Evolutionary conservation across 768 basidiomycete genomes (phyloP).

Genomic region (Tricholomella constricta): DNA sequence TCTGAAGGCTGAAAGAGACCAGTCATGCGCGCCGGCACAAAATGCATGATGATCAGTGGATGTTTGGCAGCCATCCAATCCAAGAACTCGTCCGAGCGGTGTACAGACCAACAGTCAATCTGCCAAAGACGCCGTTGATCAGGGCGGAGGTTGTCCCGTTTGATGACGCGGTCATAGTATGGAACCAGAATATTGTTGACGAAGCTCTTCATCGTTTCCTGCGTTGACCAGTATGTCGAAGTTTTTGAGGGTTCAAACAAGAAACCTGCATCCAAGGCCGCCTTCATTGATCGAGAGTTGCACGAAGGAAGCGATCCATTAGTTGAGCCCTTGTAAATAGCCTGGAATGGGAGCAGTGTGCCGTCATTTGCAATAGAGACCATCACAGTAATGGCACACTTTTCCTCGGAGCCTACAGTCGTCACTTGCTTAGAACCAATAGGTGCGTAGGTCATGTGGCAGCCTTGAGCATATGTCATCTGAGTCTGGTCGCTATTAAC

Average conservation of each 20-base stretch:
- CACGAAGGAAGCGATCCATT: slow-evolving; percentile 23
- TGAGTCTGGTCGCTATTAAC: slow-evolving; percentile 43
- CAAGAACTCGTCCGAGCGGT: slow-evolving; percentile 34
- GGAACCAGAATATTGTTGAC: slow-evolving; percentile 32
- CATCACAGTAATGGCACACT: slow-evolving; percentile 43
- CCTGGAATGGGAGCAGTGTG: slow-evolving; percentile 36
- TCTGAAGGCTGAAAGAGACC: slow-evolving; percentile 31
- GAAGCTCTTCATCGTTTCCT: slow-evolving; percentile 26
- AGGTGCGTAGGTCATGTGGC: slow-evolving; percentile 29
- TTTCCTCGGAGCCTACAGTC: slow-evolving; percentile 38
- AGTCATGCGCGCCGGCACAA: slow-evolving; percentile 35
- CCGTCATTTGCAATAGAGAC: slow-evolving; percentile 32
- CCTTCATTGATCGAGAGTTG: slow-evolving; percentile 14
- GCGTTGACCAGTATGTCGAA: slow-evolving; percentile 30
- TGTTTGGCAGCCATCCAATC: slow-evolving; percentile 33
- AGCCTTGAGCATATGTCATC: slow-evolving; percentile 22
- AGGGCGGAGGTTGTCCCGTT: slow-evolving; percentile 12
- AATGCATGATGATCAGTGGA: slow-evolving; percentile 30
- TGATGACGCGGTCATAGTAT: slow-evolving; percentile 25
- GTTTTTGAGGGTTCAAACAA: slow-evolving; percentile 25
- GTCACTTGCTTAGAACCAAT: slow-evolving; percentile 36
- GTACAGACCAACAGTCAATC: slow-evolving; percentile 40
- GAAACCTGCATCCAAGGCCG: slow-evolving; percentile 23
- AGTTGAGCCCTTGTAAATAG: slow-evolving; percentile 35
- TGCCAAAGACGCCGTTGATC: slow-evolving; percentile 28